Base-by-base conservation (phyloP, 768 basidiomycete species). In the Saitozyma podzolica region DNA sequence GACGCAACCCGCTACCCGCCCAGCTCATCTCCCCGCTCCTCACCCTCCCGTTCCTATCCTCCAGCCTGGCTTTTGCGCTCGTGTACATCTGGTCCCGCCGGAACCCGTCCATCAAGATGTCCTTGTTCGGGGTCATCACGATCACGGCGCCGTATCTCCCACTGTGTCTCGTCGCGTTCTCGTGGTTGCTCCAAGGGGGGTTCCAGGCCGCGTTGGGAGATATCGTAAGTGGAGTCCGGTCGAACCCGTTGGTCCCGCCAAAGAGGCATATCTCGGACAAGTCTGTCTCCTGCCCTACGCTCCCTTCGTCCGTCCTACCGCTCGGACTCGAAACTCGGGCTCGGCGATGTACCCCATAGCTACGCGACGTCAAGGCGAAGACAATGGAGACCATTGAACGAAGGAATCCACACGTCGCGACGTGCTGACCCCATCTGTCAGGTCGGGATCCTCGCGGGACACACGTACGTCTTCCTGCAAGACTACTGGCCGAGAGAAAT, bases 51-150 rank as follows among this genome's bases (percentile, higher is more conserved):
- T 95, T 96, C 82, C 87, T 97, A 50, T 94, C 93, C 6, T 90
- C 92, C 0, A 88, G 92, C 0, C 85, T 95, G 40, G 92, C 93
- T 0, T 96, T 95, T 74, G 91, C 95, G 2, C 89, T 95, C 3
- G 96, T 97, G 47, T 99, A 99, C 78, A 83, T 98, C 63, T 99
- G 96, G 96, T 92, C 93, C 16, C 83, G 95, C 57, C 85, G 93
- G 19, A 95, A 99, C 77, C 93, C 95, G 3, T 87, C 89, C 5
- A 91, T 92, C 4, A 91, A 92, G n/a, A 92, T 99, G 61, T 94
- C 92, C 3, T 85, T 99, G 14, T 96, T 99, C 70, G 95, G 95
- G 9, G 82, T 98, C 37, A 84, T 98, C 72, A 97, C 91, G 4
- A 93, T 99, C 74, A 89, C 91, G 0, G 95, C 95, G 0, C 92